Evolutionary conservation across 176 grass and related monocot species (phyloP).

Genomic region (Saccharum officinarum): DNA sequence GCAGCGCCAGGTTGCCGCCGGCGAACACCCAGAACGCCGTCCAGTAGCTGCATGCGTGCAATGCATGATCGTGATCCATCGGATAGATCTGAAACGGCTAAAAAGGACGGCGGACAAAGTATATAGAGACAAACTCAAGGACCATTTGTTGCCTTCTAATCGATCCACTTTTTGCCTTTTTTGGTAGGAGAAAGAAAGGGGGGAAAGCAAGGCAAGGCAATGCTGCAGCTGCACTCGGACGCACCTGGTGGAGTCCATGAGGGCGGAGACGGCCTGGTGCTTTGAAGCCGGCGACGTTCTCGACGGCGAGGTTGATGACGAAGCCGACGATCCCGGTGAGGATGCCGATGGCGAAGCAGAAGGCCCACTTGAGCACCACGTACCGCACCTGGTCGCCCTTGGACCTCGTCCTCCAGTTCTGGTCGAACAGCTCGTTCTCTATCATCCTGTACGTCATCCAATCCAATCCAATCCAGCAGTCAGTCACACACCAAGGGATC

Average conservation of each 20-base stretch:
- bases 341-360: conserved; percentile 78
- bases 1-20: conserved; percentile 63
- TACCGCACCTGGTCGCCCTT: conserved; percentile 61
- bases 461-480: neutral
- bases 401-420: conserved; percentile 80
- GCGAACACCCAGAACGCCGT: conserved; percentile 71
- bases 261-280: conserved; percentile 54
- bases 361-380: conserved; percentile 87
- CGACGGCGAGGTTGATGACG: conserved; percentile 88
- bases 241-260: conserved; percentile 70
- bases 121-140: neutral
- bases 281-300: conserved; percentile 89
- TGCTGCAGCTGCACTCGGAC: too few species aligned
- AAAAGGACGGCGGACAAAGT: too few species aligned
- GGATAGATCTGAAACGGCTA: too few species aligned
- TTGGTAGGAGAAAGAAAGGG: neutral
- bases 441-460: conserved; percentile 51
- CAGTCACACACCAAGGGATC: too few species aligned
- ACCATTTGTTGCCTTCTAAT: neutral
- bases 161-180: neutral
- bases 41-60: conserved; percentile 54
- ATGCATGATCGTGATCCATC: too few species aligned
- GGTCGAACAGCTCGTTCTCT: conserved; percentile 90
- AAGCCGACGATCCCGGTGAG: conserved; percentile 67
- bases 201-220: too few species aligned